phyloP scores from a whole-genome alignment of 306 rosid genomes.

The Begonia peltatifolia region DNA sequence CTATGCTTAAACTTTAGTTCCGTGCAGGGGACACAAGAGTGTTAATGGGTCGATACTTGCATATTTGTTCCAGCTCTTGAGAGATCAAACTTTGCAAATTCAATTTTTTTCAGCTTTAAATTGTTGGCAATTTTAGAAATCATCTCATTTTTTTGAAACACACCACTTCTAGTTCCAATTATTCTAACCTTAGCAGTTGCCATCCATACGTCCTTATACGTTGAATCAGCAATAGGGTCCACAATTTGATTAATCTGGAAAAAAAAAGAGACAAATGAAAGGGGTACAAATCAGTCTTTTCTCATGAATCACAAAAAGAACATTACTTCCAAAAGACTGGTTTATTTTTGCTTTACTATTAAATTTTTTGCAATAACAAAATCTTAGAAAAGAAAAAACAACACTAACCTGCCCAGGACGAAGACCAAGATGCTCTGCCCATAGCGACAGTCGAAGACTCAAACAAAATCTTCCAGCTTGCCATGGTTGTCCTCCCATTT shows the following conservation, averaged over 20 bases:
- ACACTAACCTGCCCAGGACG: conserved; percentile 53
- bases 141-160: no score
- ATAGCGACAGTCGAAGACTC: conserved; percentile 71
- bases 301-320: not conserved
- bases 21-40: no score
- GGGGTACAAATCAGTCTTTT: not conserved
- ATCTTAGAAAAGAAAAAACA: no score
- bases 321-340: no score
- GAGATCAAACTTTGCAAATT: no score
- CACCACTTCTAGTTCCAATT: not conserved
- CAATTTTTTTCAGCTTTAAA: no score
- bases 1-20: no score
- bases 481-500: conserved; percentile 89
- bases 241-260: conserved; percentile 51
- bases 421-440: conserved; percentile 97
- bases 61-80: no score
- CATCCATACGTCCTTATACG: conserved; percentile 92
- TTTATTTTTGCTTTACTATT: no score
- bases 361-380: no score
- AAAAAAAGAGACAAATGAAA: conserved; percentile 9
- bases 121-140: no score
- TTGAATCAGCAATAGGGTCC: conserved; percentile 73
- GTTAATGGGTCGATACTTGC: no score
- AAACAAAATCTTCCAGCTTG: conserved; percentile 81
- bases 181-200: conserved; percentile 78